Base-by-base conservation (phyloP, 1,284 basidiomycete genomes). In the Rhizoctonia solani region DNA sequence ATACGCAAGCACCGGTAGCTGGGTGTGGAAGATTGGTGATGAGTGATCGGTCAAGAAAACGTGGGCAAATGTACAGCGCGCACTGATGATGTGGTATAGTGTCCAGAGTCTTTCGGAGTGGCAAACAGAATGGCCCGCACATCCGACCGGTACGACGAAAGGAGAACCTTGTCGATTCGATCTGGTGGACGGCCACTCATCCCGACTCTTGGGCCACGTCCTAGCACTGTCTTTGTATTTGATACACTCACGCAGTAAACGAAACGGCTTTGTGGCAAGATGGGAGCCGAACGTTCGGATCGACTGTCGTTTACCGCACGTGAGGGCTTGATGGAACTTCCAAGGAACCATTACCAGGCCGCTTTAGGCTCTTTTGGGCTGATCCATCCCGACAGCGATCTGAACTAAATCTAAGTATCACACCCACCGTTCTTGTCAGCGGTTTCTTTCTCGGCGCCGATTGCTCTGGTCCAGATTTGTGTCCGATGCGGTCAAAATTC, bases 41-140 rank as follows among this genome's bases (percentile, higher is more conserved):
- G 56, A 47, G 46, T 30, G 59, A 63, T 63, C 37, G 59, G 49
- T 25, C 32, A 53, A 30, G 49, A 34, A 42, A 63, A 63, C 59
- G 59, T 63, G 59, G 59, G 59, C 59, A 56, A 61, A 46, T 49
- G 56, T 19, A n/a, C n/a, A 39, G 4, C 39, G 34, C 32, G 44
- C n/a, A 58, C 49, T 32, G 25, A 34, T 27, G 29, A 30, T n/a
- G n/a, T 50, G 47, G 59, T 4, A 63, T 63, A 53, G 53, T 53
- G 49, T 21, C 6, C 37, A 42, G 25, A 42, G 59, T 25, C 59
- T 63, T 63, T 53, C 59, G 59, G 59, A 63, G 59, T 63, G 59
- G 59, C 59, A 63, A 63, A 63, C 59, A 63, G 53, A 49, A 52
- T 47, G 16, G 32, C 37, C 56, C 56, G 56, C 59, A 63, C 58